phyloP scores from a whole-genome alignment of 208 protist species.

The Trypanosoma scelopori region DNA sequence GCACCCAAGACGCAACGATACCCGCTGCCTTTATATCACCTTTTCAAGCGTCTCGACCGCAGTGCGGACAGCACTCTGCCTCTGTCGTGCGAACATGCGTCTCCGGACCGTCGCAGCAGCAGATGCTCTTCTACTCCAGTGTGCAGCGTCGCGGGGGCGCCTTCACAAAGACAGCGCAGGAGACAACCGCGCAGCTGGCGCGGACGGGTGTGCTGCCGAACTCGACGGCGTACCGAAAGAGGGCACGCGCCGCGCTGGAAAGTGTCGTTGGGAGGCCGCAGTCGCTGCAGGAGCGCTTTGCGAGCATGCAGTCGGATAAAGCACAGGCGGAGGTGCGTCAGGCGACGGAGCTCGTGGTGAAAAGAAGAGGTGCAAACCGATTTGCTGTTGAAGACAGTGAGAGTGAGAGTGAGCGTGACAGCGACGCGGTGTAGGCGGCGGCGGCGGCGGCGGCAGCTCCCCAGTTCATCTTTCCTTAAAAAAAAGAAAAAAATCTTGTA shows the following conservation, averaged over 20 bases:
- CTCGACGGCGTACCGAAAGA: slow-evolving; percentile 25
- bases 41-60: slow-evolving; percentile 51
- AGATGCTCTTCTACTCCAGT: slow-evolving; percentile 82
- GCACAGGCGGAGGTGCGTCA: slow-evolving; percentile 25
- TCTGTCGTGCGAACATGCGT: slow-evolving; percentile 63
- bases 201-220: slow-evolving; percentile 49
- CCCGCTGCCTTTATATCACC: slow-evolving; percentile 55
- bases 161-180: slow-evolving; percentile 68
- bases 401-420: slow-evolving; percentile 23
- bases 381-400: slow-evolving; percentile 35
- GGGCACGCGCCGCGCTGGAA: slow-evolving; percentile 24
- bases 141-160: slow-evolving; percentile 78
- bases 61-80: slow-evolving; percentile 68
- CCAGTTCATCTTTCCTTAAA: not conserved
- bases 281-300: slow-evolving; percentile 32
- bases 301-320: slow-evolving; percentile 32
- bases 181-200: slow-evolving; percentile 68
- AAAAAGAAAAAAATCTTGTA: too few species aligned
- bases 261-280: slow-evolving; percentile 16
- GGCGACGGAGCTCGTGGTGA: slow-evolving; percentile 27
- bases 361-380: slow-evolving; percentile 24
- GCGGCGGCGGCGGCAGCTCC: too few species aligned
- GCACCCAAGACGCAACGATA: slow-evolving; percentile 21
- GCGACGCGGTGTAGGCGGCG: not conserved
- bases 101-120: slow-evolving; percentile 37